phyloP scores from a whole-genome alignment of 2,329 filamentous ascomycete species.

The Fulvia fulva region DNA sequence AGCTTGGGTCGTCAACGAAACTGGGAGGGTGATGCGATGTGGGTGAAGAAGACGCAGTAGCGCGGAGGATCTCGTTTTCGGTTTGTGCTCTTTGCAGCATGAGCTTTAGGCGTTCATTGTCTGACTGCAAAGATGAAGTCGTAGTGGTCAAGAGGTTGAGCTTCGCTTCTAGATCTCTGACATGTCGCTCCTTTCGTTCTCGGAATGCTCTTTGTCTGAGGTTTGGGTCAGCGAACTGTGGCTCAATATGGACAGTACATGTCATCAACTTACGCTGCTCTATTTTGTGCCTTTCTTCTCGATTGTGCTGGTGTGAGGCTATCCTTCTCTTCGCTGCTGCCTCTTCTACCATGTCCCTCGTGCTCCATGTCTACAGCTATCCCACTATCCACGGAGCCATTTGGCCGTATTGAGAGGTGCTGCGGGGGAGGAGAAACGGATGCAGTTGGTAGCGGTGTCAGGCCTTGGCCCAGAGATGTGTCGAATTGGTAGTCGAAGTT shows the following conservation, averaged over 20 bases:
- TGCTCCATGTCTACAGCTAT: conserved; percentile 38
- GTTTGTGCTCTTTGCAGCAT: conserved; percentile 80
- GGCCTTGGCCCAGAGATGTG: conserved; percentile 3
- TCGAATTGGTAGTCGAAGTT: conserved; percentile 16
- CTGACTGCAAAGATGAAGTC: conserved; percentile 66
- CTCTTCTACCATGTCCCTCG: conserved; percentile 29
- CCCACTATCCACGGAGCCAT: conserved; percentile 43
- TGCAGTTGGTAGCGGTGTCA: conserved; percentile 19
- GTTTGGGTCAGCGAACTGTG: conserved; percentile 1
- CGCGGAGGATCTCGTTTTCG: conserved; percentile 88
- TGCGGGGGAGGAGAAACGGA: conserved; percentile 28
- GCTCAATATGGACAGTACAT: neutral
- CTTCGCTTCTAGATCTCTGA: conserved; percentile 87
- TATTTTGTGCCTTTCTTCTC: conserved; percentile 64
- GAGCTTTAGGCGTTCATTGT: conserved; percentile 82
- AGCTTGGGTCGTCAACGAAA: conserved; percentile 30
- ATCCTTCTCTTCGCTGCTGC: conserved; percentile 48
- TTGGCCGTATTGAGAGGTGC: conserved; percentile 24
- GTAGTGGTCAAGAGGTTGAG: conserved; percentile 72
- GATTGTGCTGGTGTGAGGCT: conserved; percentile 48
- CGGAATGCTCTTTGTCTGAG: conserved; percentile 91
- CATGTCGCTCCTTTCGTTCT: conserved; percentile 90
- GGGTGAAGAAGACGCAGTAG: conserved; percentile 58
- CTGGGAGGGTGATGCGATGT: conserved; percentile 43
- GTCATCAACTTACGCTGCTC: conserved; percentile 60